Base-by-base conservation (phyloP, 2,329 filamentous ascomycete genomes). In the Talaromyces atroroseus region DNA sequence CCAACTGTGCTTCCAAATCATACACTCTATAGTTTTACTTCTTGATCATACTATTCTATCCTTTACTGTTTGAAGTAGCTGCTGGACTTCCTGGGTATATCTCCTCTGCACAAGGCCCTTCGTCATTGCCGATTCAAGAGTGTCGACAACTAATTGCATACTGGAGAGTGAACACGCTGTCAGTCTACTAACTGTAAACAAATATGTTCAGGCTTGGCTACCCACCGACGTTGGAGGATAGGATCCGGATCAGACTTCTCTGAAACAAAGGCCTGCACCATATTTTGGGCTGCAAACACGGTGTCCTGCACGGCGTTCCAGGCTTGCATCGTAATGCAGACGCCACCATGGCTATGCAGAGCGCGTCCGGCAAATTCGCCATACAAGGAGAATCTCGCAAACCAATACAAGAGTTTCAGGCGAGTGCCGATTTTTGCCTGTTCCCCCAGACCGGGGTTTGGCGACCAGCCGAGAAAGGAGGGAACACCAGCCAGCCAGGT, bases 401-500 rank as follows among this genome's bases (percentile, higher is more conserved):
- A 49, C 48, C 48, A 49, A 38, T 49, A 49, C n/a, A 49, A n/a
- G 4, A 38, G 48, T 38, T 49, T 49, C 29, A 49, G 16, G 16
- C 48, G 48, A 23, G 48, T 49, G n/a, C 48, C 48, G 32, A 38
- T n/a, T 49, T 38, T 49, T 4, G 48, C 18, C 48, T 49, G 48
- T 38, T 49, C 32, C 3, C 48, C 48, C 11, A 38, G 10, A n/a
- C 48, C 10, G 38, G 48, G 48, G 24, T 49, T 26, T 26, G 48
- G 48, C 10, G 48, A 49, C 48, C 48, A 49, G 29, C 48, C 48
- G 48, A 49, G 48, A 23, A 49, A 49, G 2, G 32, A 49, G 34
- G 48, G 48, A 4, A 49, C 48, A 6, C 48, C 48, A 11, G 48
- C 48, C 48, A 49, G n/a, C 48, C 48, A 49, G n/a, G 48, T 49